Percentiles rank a stretch among this genome's conserved stretches.
These are phyloP conservation scores for Physocladia obscura DNA, from an alignment of 192 early-diverging fungal genomes.

Conservation along the genomic window DNA sequence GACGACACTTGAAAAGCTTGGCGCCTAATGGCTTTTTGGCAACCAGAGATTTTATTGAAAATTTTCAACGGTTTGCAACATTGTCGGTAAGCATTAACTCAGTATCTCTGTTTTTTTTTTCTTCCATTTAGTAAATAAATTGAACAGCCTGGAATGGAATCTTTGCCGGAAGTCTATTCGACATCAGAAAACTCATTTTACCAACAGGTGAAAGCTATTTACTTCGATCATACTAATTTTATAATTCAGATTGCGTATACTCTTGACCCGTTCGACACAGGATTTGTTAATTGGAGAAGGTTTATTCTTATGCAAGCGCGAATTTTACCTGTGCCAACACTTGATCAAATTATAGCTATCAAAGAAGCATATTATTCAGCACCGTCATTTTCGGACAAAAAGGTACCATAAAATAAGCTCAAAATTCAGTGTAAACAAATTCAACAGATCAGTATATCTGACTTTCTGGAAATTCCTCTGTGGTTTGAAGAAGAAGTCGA, in stretches of 20 bases:
- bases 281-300: constrained; percentile 52
- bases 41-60: constrained; percentile 49
- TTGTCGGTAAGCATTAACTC: constrained; percentile 20
- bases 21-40: constrained; percentile 40
- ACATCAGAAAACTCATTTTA: constrained; percentile 38
- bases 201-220: constrained; percentile 42
- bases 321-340: constrained; percentile 44
- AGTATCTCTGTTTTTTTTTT: constrained; percentile 8
- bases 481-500: constrained; percentile 57
- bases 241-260: constrained; percentile 28
- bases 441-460: constrained; percentile 33
- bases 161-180: constrained; percentile 48
- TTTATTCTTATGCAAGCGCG: constrained; percentile 43
- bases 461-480: constrained; percentile 40
- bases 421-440: not conserved
- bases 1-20: constrained; percentile 38
- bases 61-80: constrained; percentile 32
- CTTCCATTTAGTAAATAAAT: not conserved
- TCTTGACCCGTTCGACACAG: constrained; percentile 56
- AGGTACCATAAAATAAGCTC: constrained; percentile 1
- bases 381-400: constrained; percentile 29
- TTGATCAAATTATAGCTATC: constrained; percentile 22
- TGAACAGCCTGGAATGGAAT: constrained; percentile 37
- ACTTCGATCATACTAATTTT: not conserved
- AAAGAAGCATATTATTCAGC: constrained; percentile 11